Percentiles rank a stretch among this genome's conserved stretches.
These are phyloP conservation scores for Grammothele lineata DNA, from an alignment of 768 basidiomycete species.

Conservation along the genomic window DNA sequence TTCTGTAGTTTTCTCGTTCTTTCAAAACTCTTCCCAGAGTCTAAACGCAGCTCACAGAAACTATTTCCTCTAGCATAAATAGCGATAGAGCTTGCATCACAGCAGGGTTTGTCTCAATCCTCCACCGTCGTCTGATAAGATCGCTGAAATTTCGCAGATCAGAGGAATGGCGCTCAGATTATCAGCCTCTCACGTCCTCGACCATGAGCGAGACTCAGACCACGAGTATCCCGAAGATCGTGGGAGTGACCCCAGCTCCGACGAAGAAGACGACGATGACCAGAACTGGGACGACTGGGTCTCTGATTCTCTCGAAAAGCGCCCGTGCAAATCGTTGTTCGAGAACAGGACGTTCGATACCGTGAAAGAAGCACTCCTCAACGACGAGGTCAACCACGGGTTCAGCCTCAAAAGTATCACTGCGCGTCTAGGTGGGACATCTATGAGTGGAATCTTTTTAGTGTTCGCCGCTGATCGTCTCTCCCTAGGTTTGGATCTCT, in stretches of 20 bases:
- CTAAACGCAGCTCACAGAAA: too few relatives aligned
- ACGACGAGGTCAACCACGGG: conserved; percentile 57
- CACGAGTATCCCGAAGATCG: not conserved
- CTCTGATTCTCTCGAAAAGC: conserved; percentile 55
- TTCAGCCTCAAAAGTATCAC: conserved; percentile 58
- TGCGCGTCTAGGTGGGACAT: conserved; percentile 49
- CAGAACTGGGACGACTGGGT: conserved; percentile 79
- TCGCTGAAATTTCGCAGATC: too few relatives aligned
- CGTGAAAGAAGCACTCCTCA: conserved; percentile 50
- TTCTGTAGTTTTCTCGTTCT: too few relatives aligned
- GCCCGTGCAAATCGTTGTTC: conserved; percentile 69
- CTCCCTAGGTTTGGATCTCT: conserved; percentile 65
- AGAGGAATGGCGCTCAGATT: conserved; percentile 12
- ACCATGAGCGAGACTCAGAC: not conserved
- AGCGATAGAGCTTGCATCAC: too few relatives aligned
- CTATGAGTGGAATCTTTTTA: not conserved
- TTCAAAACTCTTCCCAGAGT: too few relatives aligned
- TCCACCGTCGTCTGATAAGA: too few relatives aligned
- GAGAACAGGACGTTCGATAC: conserved; percentile 59
- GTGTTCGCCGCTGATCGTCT: not conserved
- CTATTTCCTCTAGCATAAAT: too few relatives aligned
- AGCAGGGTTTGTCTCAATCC: too few relatives aligned
- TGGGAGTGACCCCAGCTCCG: conserved; percentile 15
- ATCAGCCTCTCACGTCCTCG: conserved; percentile 4
- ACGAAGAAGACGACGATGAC: conserved; percentile 36